Evolutionary conservation across 2,329 filamentous ascomycete genomes (phyloP).

Genomic region (Hypocreales sp.): DNA sequence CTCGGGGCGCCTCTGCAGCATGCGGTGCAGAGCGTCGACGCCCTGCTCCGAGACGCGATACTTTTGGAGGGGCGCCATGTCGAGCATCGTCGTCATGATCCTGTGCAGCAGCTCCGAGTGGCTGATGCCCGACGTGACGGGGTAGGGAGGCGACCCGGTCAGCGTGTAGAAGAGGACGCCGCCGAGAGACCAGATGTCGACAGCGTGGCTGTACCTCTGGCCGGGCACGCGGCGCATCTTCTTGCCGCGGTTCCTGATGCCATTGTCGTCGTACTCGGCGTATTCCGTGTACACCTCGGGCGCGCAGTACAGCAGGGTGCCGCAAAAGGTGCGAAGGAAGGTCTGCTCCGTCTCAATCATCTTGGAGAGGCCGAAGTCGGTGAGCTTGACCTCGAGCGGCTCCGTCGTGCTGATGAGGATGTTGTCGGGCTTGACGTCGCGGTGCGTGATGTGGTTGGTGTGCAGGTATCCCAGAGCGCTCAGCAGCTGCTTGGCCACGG

Average conservation of each 20-base stretch:
- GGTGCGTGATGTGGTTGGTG: constrained; percentile 76
- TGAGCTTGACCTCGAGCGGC: constrained; percentile 75
- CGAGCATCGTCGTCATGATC: constrained; percentile 67
- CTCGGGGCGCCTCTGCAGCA: constrained; percentile 69
- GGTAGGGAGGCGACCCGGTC: constrained; percentile 68
- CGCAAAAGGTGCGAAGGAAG: constrained; percentile 91
- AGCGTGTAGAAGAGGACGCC: constrained; percentile 82
- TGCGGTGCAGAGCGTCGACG: constrained; percentile 59
- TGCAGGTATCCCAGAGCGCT: constrained; percentile 79
- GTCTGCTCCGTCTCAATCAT: constrained; percentile 82
- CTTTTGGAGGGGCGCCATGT: constrained; percentile 46
- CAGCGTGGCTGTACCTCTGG: constrained; percentile 73
- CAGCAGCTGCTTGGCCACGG: constrained; percentile 62
- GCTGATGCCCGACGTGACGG: constrained; percentile 57
- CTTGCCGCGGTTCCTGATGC: constrained; percentile 45
- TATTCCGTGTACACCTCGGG: constrained; percentile 85
- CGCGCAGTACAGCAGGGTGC: constrained; percentile 87
- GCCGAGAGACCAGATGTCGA: constrained; percentile 93
- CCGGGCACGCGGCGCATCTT: constrained; percentile 42
- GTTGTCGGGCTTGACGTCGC: constrained; percentile 98
- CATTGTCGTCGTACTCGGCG: constrained; percentile 51
- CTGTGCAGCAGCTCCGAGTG: constrained; percentile 68
- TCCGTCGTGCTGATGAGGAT: constrained; percentile 64
- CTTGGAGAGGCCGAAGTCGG: constrained; percentile 93
- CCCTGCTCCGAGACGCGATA: constrained; percentile 46